These are phyloP conservation scores for Paecilomyces variotii DNA, from an alignment of 2,329 filamentous ascomycete species.

Conservation along the genomic window DNA sequence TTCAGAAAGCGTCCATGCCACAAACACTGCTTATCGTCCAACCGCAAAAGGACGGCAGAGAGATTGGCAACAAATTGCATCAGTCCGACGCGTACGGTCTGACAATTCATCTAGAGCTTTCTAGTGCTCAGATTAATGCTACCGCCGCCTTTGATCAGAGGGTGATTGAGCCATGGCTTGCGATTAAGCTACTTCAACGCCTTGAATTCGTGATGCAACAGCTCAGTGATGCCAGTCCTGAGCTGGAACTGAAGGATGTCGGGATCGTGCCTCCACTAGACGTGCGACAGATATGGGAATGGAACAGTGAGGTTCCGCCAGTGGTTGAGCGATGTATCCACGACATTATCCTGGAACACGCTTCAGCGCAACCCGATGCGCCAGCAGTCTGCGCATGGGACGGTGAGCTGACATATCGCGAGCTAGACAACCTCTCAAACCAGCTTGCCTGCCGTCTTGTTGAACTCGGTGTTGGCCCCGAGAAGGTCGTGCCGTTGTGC, in stretches of 20 bases:
- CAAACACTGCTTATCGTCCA: not conserved
- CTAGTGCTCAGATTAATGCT: not conserved
- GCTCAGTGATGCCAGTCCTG: not conserved
- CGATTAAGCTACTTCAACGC: not conserved
- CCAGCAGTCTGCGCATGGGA: slow-evolving; percentile 9
- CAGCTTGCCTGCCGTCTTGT: slow-evolving; percentile 11
- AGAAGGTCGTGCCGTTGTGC: slow-evolving; percentile 15
- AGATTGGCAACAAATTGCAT: not conserved
- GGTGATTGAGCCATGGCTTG: not conserved
- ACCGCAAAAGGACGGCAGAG: not conserved
- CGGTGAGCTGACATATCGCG: slow-evolving; percentile 18
- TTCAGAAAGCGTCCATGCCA: not conserved
- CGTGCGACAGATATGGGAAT: not conserved
- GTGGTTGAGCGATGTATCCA: not conserved
- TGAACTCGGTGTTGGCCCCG: slow-evolving; percentile 19
- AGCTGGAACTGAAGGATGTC: not conserved
- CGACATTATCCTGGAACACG: not conserved
- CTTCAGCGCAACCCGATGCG: not conserved
- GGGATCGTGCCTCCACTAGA: not conserved
- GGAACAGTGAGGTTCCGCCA: not conserved
- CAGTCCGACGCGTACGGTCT: not conserved
- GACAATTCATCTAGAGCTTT: not conserved
- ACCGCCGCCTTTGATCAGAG: not conserved
- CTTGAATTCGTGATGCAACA: not conserved
- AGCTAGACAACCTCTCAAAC: slow-evolving; percentile 11